These are phyloP conservation scores for Ascomycota sp. DNA, from an alignment of 2,329 filamentous ascomycete species.

Conservation along the genomic window DNA sequence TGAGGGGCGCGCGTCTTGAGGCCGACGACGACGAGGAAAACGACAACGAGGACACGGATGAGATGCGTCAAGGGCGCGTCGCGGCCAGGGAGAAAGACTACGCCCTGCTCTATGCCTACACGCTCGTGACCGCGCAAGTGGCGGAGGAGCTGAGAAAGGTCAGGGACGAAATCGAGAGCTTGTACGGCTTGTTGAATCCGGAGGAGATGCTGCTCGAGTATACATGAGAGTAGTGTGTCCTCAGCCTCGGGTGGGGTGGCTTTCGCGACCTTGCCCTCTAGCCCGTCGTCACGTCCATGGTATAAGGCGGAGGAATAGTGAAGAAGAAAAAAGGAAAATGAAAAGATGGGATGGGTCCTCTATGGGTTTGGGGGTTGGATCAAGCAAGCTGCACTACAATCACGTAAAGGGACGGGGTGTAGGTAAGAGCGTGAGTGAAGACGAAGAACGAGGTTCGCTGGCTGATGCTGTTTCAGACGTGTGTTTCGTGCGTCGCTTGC, in stretches of 20 bases:
- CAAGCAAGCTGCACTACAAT: too few species aligned
- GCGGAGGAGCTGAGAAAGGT: constrained; percentile 40
- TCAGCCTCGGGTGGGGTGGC: neutral
- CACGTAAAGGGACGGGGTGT: too few species aligned
- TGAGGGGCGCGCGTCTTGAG: constrained; percentile 1
- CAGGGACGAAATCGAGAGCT: constrained; percentile 34
- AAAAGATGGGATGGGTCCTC: too few species aligned
- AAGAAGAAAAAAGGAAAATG: too few species aligned
- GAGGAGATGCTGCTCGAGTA: constrained; percentile 34
- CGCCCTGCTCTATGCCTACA: constrained; percentile 80
- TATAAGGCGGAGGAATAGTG: too few species aligned
- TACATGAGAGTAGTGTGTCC: constrained; percentile 1
- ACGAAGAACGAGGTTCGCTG: too few species aligned
- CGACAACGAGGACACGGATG: neutral
- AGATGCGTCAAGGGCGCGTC: constrained; percentile 6
- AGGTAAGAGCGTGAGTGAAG: too few species aligned
- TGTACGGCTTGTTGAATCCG: constrained; percentile 41
- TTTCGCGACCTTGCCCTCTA: too few species aligned
- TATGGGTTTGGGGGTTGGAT: too few species aligned
- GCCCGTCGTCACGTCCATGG: too few species aligned
- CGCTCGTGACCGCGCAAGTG: constrained; percentile 42
- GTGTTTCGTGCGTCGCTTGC: too few species aligned
- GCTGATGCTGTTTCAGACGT: too few species aligned
- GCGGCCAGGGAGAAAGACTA: constrained; percentile 56
- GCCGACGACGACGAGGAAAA: constrained; percentile 3